Conservation (phyloP, 139 green algal species). For the Penium margaritaceum region DNA sequence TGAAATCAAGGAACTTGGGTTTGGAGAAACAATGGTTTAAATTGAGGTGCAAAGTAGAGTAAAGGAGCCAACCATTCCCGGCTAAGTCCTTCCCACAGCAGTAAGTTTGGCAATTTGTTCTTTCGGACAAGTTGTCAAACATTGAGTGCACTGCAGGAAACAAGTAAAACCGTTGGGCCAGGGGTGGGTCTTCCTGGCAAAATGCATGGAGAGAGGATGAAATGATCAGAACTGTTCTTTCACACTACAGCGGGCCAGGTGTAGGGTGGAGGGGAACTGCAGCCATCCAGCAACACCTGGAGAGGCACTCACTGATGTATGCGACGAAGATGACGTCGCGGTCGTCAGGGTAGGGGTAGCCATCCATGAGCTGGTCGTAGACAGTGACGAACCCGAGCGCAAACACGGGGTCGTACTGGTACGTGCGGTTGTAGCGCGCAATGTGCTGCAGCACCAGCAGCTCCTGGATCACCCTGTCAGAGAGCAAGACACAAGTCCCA, state of each 20-base stretch:
- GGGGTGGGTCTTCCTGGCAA: too few relatives aligned
- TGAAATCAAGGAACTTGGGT: too few relatives aligned
- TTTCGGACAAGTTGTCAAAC: too few relatives aligned
- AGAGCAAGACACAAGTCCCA: not conserved
- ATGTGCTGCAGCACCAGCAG: slow-evolving; percentile 55
- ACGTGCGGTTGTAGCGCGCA: slow-evolving; percentile 45
- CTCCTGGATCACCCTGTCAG: slow-evolving; percentile 46
- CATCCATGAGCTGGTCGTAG: slow-evolving; percentile 56
- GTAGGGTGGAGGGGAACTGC: not conserved
- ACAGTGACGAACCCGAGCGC: slow-evolving; percentile 52
- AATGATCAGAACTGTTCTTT: not conserved
- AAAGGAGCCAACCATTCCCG: too few relatives aligned
- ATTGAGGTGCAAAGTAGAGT: too few relatives aligned
- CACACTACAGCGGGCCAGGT: not conserved
- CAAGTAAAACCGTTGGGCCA: too few relatives aligned
- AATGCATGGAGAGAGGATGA: too few relatives aligned
- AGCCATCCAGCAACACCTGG: not conserved
- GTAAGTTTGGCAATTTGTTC: too few relatives aligned
- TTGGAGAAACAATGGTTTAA: too few relatives aligned
- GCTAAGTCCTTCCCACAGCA: too few relatives aligned
- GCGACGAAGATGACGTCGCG: slow-evolving; percentile 48
- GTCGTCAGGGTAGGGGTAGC: slow-evolving; percentile 38
- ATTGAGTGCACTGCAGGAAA: too few relatives aligned
- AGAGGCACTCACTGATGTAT: slow-evolving; percentile 29
- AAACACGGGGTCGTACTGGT: slow-evolving; percentile 52